phyloP scores from a whole-genome alignment of 75 land plant genomes.

The Chamaecyparis obtusa region DNA sequence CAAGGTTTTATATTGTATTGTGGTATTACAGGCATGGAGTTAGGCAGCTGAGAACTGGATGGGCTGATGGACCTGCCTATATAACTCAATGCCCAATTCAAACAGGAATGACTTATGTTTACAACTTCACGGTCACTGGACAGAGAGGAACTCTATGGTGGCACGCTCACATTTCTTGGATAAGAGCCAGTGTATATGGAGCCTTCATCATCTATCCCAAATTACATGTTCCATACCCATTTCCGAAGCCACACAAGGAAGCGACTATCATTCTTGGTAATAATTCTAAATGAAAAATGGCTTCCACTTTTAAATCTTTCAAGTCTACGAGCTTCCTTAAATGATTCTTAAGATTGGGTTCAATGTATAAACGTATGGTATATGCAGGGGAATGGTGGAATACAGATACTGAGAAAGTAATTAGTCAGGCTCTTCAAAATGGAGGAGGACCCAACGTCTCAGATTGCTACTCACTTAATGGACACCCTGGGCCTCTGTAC shows the following conservation, averaged over 20 bases:
- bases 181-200: slow-evolving; percentile 56
- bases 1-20: neutral
- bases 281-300: neutral
- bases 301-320: neutral
- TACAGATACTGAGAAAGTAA: slow-evolving; percentile 1
- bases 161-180: slow-evolving; percentile 57
- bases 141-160: slow-evolving; percentile 51
- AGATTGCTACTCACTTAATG: slow-evolving; percentile 41
- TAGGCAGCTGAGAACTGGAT: slow-evolving; percentile 29
- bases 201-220: slow-evolving; percentile 56
- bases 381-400: slow-evolving; percentile 14
- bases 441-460: slow-evolving; percentile 37
- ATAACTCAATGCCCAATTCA: slow-evolving; percentile 59
- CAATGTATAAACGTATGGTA: neutral
- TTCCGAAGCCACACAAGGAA: slow-evolving; percentile 35
- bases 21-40: slow-evolving; percentile 36
- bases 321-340: neutral
- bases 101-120: slow-evolving; percentile 32
- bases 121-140: slow-evolving; percentile 38
- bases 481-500: slow-evolving; percentile 46
- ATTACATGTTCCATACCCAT: slow-evolving; percentile 30
- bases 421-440: neutral
- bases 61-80: slow-evolving; percentile 52
- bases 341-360: neutral
- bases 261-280: slow-evolving; percentile 44